A percentile compares a stretch with the other conserved stretches of the same genome.
Evolutionary conservation across 2,329 filamentous ascomycete genomes (phyloP).

Genomic region (Aspergillus sp.): DNA sequence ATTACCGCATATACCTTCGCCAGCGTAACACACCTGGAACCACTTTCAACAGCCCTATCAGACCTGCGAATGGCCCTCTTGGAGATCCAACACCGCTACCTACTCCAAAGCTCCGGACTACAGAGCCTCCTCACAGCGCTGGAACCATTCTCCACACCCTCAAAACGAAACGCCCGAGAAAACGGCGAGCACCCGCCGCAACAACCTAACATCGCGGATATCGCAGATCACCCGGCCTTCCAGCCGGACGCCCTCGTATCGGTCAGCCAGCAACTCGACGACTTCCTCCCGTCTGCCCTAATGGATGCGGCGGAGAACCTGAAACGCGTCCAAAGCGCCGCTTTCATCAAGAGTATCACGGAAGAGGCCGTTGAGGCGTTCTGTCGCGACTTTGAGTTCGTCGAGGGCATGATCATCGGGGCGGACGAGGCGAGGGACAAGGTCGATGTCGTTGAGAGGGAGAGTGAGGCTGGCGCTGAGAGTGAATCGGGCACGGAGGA

Average conservation of each 20-base stretch:
- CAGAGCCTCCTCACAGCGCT: slow-evolving; percentile 53
- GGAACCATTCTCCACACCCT: slow-evolving; percentile 26
- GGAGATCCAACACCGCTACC: slow-evolving; percentile 60
- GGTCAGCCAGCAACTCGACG: slow-evolving; percentile 70
- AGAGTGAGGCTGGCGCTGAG: slow-evolving; percentile 14
- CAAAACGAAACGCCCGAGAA: slow-evolving; percentile 10
- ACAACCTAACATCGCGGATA: slow-evolving; percentile 44
- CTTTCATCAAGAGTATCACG: slow-evolving; percentile 64
- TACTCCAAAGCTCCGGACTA: slow-evolving; percentile 67
- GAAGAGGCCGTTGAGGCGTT: slow-evolving; percentile 77
- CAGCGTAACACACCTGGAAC: slow-evolving; percentile 47
- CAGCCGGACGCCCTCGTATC: slow-evolving; percentile 52
- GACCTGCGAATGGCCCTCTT: slow-evolving; percentile 45
- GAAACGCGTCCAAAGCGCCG: slow-evolving; percentile 61
- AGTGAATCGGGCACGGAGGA: slow-evolving; percentile 19
- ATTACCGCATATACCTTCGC: slow-evolving; percentile 50
- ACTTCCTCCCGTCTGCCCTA: slow-evolving; percentile 83
- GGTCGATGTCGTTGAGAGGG: slow-evolving; percentile 22
- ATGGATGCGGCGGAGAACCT: slow-evolving; percentile 85
- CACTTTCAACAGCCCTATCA: slow-evolving; percentile 45
- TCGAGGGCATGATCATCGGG: slow-evolving; percentile 53
- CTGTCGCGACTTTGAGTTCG: slow-evolving; percentile 69
- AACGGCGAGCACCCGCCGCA: slow-evolving; percentile 9
- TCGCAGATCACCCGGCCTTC: slow-evolving; percentile 48
- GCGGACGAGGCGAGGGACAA: slow-evolving; percentile 45